A percentile compares a stretch with the other conserved stretches of the same genome.
phyloP scores from a whole-genome alignment of 768 basidiomycete species.

The Tricholoma furcatifolium region DNA sequence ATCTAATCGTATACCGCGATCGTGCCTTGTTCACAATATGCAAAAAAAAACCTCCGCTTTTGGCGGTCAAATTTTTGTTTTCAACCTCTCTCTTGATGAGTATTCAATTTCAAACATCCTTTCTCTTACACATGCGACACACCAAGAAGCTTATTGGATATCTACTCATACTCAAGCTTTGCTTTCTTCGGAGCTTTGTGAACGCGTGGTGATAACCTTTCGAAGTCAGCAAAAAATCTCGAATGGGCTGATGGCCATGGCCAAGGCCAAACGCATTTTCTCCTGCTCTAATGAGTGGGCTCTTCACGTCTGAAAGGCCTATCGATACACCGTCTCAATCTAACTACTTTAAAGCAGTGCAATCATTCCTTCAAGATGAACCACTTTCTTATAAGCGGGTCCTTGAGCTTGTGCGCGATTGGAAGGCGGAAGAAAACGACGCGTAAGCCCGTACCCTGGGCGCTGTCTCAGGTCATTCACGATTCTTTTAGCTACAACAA shows the following conservation, averaged over 20 bases:
- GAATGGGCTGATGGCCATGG: no score
- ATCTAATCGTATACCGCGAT: no score
- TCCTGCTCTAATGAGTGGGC: neutral
- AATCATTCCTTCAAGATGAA: neutral
- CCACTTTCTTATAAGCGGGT: neutral
- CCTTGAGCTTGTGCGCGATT: neutral
- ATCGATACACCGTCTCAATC: slow-evolving; percentile 3
- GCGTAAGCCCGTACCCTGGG: neutral
- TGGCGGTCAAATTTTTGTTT: no score
- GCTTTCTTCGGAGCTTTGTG: no score
- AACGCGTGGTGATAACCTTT: neutral
- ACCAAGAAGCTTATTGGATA: no score
- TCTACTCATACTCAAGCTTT: no score
- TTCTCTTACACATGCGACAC: no score
- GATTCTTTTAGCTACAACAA: neutral
- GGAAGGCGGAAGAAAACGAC: neutral
- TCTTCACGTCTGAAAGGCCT: neutral
- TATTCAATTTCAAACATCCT: no score
- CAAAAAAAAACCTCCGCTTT: no score
- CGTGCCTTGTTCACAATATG: no score
- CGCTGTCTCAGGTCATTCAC: neutral
- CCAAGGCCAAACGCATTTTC: neutral
- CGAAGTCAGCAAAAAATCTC: neutral
- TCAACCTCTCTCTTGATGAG: no score
- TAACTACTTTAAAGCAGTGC: neutral